These are phyloP conservation scores for Chloropicon primus DNA, from an alignment of 139 green algal genomes.

Conservation along the genomic window DNA sequence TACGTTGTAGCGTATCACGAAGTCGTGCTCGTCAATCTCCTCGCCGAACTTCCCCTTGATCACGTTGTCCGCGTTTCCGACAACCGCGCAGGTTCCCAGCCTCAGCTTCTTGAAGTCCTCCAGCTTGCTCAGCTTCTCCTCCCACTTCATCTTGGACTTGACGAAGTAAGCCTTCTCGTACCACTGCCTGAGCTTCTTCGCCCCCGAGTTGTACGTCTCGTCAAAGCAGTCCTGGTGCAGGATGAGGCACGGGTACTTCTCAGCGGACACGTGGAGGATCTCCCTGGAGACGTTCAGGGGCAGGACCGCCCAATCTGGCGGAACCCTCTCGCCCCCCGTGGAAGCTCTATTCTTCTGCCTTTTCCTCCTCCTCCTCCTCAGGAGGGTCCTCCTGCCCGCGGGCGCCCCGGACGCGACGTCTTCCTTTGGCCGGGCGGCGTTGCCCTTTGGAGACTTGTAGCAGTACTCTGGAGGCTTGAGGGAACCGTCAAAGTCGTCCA, in stretches of 20 bases:
- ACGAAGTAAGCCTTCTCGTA: not conserved
- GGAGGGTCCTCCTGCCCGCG: not conserved
- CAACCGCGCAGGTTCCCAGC: constrained; percentile 8
- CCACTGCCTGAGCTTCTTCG: not conserved
- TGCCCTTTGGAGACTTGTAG: not conserved
- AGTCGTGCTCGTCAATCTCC: constrained; percentile 15
- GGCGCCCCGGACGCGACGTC: not conserved
- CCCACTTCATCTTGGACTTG: not conserved
- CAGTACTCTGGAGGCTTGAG: not conserved
- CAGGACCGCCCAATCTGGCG: not conserved
- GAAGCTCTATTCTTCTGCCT: not conserved
- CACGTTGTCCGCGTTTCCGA: constrained; percentile 13
- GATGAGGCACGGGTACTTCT: not conserved
- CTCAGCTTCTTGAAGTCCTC: not conserved
- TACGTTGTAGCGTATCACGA: constrained; percentile 13
- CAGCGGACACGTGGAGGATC: not conserved
- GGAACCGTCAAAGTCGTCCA: not conserved
- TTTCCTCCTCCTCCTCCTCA: not conserved
- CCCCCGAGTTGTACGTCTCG: not conserved
- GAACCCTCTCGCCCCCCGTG: not conserved
- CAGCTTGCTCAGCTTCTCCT: not conserved
- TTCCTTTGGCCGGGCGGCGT: not conserved
- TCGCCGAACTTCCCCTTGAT: not conserved
- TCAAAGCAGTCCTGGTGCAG: not conserved
- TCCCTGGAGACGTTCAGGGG: not conserved